Conservation (phyloP, 768 basidiomycete genomes). For the Psilocybe tampanensis region DNA sequence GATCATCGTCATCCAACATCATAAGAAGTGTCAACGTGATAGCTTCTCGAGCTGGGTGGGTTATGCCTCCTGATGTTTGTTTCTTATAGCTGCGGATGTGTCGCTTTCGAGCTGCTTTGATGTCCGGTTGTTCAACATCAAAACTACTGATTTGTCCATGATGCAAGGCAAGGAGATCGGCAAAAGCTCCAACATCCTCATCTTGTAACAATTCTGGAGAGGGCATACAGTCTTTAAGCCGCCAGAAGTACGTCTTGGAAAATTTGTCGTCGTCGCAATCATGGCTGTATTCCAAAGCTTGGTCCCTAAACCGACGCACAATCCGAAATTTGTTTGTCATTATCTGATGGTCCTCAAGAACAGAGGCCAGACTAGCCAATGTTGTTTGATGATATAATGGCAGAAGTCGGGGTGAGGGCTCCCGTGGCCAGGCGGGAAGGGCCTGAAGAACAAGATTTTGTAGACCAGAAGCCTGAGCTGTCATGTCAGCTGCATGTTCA, state of each 20-base stretch:
- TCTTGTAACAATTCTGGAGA: constrained; percentile 50
- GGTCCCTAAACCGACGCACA: constrained; percentile 62
- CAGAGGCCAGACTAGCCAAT: constrained; percentile 47
- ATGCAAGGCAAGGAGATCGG: constrained; percentile 58
- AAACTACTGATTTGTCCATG: constrained; percentile 67
- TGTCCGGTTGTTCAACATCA: constrained; percentile 47
- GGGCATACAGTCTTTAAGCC: constrained; percentile 79
- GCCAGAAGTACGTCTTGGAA: constrained; percentile 74
- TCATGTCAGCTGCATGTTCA: constrained; percentile 45
- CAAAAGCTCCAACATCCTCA: constrained; percentile 75
- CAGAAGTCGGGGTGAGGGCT: constrained; percentile 50
- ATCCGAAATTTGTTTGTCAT: constrained; percentile 78
- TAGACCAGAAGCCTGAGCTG: constrained; percentile 37
- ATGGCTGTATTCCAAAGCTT: constrained; percentile 34
- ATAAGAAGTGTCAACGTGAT: constrained; percentile 55
- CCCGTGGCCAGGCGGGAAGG: constrained; percentile 77
- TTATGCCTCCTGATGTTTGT: constrained; percentile 14
- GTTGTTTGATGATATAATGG: constrained; percentile 48
- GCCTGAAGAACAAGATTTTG: constrained; percentile 52
- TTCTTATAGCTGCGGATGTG: constrained; percentile 30
- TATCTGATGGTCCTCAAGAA: constrained; percentile 62
- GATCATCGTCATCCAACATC: constrained; percentile 57
- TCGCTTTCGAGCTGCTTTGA: constrained; percentile 44
- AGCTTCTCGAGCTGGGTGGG: constrained; percentile 43
- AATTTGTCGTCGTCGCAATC: constrained; percentile 49